Base-by-base conservation (phyloP, 108 stramenopile genomes). In the Pelagomonas calceolata region DNA sequence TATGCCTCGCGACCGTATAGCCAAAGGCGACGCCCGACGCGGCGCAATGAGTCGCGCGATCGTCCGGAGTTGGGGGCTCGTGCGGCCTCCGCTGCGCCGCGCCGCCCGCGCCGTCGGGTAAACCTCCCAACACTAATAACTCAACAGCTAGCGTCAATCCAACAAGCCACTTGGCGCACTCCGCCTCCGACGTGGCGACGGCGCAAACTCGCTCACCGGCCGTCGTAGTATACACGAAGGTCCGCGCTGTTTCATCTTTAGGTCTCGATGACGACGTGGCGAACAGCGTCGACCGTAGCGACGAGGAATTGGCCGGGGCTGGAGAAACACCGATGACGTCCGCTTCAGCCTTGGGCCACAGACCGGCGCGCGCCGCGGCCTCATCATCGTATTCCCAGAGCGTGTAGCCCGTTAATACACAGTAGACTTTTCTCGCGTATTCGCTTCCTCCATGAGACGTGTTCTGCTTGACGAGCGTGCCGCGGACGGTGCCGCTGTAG, bases 321-420 rank as follows among this genome's bases (percentile, higher is more conserved):
- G 69, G 44, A n/a, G 43, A 45, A 15, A 43, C 39, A 12, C 69
- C 51, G 46, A 46, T 29, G 30, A 43, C 69, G 29, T 43, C 69
- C 17, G 69, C 32, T 10, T 60, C 51, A 26, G 51, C 51, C 21
- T 26, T 17, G 21, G 51, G 51, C 51, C 51, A 60, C 3, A 60
- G 51, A 26, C 51, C 51, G 7, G 26, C 21, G 21, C 26, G 14
- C 21, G 51, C 51, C 3, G 18, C 51, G 51, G 51, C 51, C 51
- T 60, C 51, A 1, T 17, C 4, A 26, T 60, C 51, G 51, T 9
- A 60, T 12, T 60, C 51, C 21, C 14, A 60, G 51, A 60, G 51
- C 21, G 51, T 60, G 51, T 60, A 60, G 51, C 51, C 51, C 51
- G 29, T 16, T 17, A 60, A 26, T 3, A 60, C 51, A 26, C 51